Evolutionary conservation across 176 grass and related monocot species (phyloP).

Genomic region (Guadua angustifolia): DNA sequence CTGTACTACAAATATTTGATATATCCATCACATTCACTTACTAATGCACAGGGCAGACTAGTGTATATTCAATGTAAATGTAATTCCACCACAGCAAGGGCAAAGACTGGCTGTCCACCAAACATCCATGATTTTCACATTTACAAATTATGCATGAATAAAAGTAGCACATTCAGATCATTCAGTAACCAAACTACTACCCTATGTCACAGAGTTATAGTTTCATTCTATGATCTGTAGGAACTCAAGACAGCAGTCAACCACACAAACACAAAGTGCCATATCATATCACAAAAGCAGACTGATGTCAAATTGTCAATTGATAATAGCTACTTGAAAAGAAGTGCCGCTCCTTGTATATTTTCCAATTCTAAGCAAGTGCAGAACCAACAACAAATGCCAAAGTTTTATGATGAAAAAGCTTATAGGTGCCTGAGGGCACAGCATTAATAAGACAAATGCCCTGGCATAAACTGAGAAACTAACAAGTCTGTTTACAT

Average conservation of each 20-base stretch:
- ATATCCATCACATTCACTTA: not conserved
- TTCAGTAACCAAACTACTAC: not conserved
- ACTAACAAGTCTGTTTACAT: not conserved
- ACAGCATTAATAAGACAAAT: not conserved
- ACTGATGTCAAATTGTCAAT: not conserved
- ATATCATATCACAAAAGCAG: not conserved
- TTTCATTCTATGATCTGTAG: not conserved
- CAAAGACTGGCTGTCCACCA: not conserved
- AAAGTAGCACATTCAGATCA: not conserved
- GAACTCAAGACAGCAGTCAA: not conserved
- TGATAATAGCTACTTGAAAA: not conserved
- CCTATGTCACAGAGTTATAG: not conserved
- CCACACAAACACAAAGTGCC: not conserved
- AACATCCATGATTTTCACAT: not conserved
- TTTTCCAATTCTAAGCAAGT: slow-evolving; percentile 11
- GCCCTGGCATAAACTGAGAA: too few relatives aligned
- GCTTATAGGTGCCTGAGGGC: not conserved
- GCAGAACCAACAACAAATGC: not conserved
- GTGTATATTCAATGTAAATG: not conserved
- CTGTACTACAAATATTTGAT: not conserved
- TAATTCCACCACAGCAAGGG: not conserved
- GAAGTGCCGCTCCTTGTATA: not conserved
- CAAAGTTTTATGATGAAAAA: not conserved
- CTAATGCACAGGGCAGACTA: not conserved
- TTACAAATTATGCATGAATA: not conserved